Conservation (phyloP, 2,329 filamentous ascomycete species). For the Fusarium nisikadoi region DNA sequence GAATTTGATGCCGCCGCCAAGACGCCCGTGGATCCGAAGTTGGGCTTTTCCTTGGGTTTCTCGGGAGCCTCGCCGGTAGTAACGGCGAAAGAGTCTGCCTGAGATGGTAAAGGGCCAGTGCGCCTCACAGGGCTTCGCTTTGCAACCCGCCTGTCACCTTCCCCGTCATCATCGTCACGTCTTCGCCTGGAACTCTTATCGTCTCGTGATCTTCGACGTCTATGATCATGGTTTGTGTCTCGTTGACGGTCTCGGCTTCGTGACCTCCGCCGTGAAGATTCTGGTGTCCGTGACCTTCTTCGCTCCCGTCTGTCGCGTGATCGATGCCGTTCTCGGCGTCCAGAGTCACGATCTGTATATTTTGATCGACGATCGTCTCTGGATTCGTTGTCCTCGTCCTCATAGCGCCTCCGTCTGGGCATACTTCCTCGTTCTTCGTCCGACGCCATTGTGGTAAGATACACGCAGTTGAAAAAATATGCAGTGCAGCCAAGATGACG, state of each 20-base stretch:
- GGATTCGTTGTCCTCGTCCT: constrained; percentile 32
- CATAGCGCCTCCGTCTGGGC: constrained; percentile 30
- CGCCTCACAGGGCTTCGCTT: constrained; percentile 45
- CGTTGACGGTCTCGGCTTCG: constrained; percentile 44
- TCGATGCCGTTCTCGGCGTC: constrained; percentile 43
- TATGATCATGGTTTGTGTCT: constrained; percentile 40
- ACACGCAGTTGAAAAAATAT: neutral
- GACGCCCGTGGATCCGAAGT: constrained; percentile 81
- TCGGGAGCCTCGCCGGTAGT: constrained; percentile 59
- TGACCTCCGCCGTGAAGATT: constrained; percentile 40
- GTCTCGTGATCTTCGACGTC: constrained; percentile 49
- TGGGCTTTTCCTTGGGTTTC: constrained; percentile 85
- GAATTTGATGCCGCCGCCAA: constrained; percentile 90
- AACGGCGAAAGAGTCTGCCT: constrained; percentile 68
- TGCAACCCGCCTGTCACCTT: constrained; percentile 37
- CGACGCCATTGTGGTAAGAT: constrained; percentile 41
- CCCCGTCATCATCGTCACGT: constrained; percentile 27
- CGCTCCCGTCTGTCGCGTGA: constrained; percentile 46
- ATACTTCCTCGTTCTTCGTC: constrained; percentile 38
- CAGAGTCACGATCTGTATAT: constrained; percentile 37
- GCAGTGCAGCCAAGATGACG: constrained; percentile 17
- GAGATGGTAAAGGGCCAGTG: constrained; percentile 67
- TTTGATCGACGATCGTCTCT: constrained; percentile 39
- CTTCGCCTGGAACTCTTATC: constrained; percentile 43
- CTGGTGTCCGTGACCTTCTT: constrained; percentile 49